Percentiles rank a stretch among this genome's conserved stretches.
phyloP scores from a whole-genome alignment of 495 filamentous ascomycete genomes.

The Aspergillus conjunctus region DNA sequence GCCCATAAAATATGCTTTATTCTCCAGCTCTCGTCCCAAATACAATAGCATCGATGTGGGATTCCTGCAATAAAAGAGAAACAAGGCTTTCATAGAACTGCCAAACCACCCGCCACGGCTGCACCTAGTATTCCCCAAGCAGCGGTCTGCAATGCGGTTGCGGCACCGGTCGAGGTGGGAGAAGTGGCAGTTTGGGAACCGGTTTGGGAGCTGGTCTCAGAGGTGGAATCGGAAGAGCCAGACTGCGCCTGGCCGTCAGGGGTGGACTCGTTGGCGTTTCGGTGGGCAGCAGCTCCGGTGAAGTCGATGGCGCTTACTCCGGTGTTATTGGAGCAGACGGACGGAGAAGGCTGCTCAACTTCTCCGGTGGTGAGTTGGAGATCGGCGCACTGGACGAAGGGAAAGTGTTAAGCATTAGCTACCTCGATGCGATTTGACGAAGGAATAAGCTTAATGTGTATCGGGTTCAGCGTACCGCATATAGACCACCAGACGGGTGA shows the following conservation, averaged over 20 bases:
- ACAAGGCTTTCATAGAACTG: conserved; percentile 27
- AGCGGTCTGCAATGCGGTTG: conserved; percentile 35
- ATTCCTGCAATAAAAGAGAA: too few relatives aligned
- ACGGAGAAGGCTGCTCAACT: conserved; percentile 29
- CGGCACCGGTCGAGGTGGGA: conserved; percentile 31
- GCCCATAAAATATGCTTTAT: too few relatives aligned
- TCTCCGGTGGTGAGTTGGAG: conserved; percentile 53
- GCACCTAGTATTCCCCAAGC: conserved; percentile 39
- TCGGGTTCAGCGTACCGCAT: conserved; percentile 46
- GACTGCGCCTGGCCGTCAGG: conserved; percentile 31
- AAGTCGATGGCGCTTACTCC: conserved; percentile 42
- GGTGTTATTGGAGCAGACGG: conserved; percentile 55
- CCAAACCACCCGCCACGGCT: conserved; percentile 34
- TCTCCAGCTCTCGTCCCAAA: too few relatives aligned
- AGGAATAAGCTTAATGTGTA: background rate
- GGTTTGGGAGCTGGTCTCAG: conserved; percentile 3
- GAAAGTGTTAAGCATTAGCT: conserved; percentile 3
- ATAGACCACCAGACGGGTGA: conserved; percentile 55
- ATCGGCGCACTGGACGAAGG: conserved; percentile 57
- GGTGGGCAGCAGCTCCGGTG: conserved; percentile 34
- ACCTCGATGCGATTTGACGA: background rate
- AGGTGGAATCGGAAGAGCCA: conserved; percentile 15
- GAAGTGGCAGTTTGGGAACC: conserved; percentile 19
- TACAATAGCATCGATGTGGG: too few relatives aligned
- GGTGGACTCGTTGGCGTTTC: conserved; percentile 43